Evolutionary conservation across 2,329 filamentous ascomycete species (phyloP), one percentile per base, ranked within the genome.

Genomic region (Drechslerella coelobrocha): DNA sequence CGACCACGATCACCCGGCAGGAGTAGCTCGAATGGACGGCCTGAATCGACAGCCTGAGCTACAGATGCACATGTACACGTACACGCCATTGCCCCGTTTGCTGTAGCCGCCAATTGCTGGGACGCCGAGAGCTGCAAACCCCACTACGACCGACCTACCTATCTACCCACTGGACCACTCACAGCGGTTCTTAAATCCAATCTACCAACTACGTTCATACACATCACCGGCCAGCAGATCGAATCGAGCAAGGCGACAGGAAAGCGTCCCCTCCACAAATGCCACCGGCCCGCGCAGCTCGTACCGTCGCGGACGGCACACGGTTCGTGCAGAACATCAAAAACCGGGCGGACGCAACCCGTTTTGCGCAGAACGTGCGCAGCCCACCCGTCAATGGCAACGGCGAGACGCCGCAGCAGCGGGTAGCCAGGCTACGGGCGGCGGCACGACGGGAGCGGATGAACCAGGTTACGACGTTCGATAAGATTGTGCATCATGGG

Each of bases 401-500:
- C 1, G 72, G 68, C 9, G 83, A 84, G 76, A 84, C 82, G 2
- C 81, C 83, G 54, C 81, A 83, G 75, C 82, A 84, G 75, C 83
- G 84, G 72, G 82, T 84, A 71, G 81, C 81, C 50, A 78, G 83
- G 24, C 77, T 84, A 74, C 78, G 83, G 66, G 81, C 81, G 43
- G 82, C 82, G 1, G 81, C 82, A 27, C 79, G 80, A 21, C 74
- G 78, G 54, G 81, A 82, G 51, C 81, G 80, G 76, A 77, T 80
- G 74, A 80, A 79, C 47, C 82, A 84, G 75, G 81, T 83, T 54
- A 83, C 82, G 21, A 79, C 79, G 41, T 81, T 84, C 75, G 86
- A 89, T 78, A 79, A 80, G 45, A 75, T 83, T 48, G 81, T 87
- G 61, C 79, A 82, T 54, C 77, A 81, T 51, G 85, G 85, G 17